Percentiles rank a stretch among this genome's conserved stretches.
Conservation (phyloP, 2,329 filamentous ascomycete species). For the Ophioceras dolichostomum region DNA sequence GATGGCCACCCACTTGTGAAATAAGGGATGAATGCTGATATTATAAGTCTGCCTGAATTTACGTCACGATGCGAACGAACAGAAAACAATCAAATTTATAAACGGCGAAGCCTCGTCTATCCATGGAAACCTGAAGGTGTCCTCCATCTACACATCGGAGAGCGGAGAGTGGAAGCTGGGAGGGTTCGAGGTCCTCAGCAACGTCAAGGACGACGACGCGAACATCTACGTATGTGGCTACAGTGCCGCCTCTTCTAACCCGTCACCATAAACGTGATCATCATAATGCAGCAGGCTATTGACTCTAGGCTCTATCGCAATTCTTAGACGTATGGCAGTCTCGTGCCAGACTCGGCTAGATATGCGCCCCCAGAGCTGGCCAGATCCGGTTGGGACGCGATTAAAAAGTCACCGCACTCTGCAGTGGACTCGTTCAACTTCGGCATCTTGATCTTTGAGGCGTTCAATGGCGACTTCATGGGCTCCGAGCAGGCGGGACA, state of each 20-base stretch:
- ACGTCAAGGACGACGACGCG: constrained; percentile 89
- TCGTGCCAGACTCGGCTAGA: constrained; percentile 72
- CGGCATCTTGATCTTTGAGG: constrained; percentile 75
- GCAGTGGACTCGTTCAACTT: constrained; percentile 83
- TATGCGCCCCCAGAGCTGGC: constrained; percentile 83
- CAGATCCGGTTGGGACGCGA: constrained; percentile 79
- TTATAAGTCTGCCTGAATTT: too few relatives aligned
- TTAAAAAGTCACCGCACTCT: constrained; percentile 69
- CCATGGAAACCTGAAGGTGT: constrained; percentile 74
- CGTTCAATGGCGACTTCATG: constrained; percentile 76
- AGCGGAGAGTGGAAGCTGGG: constrained; percentile 97
- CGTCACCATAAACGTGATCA: too few relatives aligned
- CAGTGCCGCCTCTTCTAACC: too few relatives aligned
- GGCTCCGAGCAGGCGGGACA: constrained; percentile 71
- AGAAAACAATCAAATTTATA: constrained; percentile 91
- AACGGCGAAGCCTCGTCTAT: constrained; percentile 88
- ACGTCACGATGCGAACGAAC: too few relatives aligned
- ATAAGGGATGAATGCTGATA: too few relatives aligned
- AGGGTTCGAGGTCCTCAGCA: constrained; percentile 88
- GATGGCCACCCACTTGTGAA: too few relatives aligned
- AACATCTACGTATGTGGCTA: constrained; percentile 71
- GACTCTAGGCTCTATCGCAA: neutral
- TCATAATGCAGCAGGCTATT: too few relatives aligned
- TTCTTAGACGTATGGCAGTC: constrained; percentile 64
- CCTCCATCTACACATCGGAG: constrained; percentile 85